Evolutionary conservation across 192 early-diverging fungal genomes (phyloP), one percentile per base, ranked within the genome.

Genomic region (Geosiphon pyriformis): DNA sequence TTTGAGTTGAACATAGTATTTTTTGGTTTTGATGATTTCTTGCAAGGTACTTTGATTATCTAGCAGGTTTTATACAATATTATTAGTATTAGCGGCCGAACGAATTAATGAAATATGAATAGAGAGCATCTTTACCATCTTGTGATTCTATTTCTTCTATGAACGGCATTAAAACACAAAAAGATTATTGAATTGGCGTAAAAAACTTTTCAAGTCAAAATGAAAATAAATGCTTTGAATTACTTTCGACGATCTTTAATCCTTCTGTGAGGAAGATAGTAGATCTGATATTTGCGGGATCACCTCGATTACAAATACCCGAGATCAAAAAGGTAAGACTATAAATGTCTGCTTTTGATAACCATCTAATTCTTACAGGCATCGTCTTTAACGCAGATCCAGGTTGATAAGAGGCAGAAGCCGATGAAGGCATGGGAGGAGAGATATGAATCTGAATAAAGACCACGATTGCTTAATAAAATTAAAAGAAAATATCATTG

Each of bases 271-370:
- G 35, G 35, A 64, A 64, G 4, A 29, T 49, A n/a, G 22, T 64
- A 34, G 32, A 37, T 26, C 25, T 23, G 23, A 34, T 15, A 58
- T 58, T 32, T 25, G 29, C 31, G 31, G 52, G 52, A 63, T 65
- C 68, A 31, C 33, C 49, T 31, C 61, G 31, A 37, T 64, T 70
- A 54, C 68, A 70, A 23, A 70, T 42, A 4, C 68, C 61, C 7
- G 68, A 70, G 31, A 70, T 70, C 23, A 70, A 35, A 37, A 54
- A 64, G 23, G 68, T 63, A 26, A 70, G 61, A 6, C 47, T 56
- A 20, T 70, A 70, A 23, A 70, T 60, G 20, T 70, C 68, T 26
- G 59, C 37, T 54, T 56, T 59, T 25, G 68, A 70, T 55, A 70
- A 46, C 61, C 61, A 70, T 54, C 61, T 37, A 23, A 70, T 35